Base-by-base conservation (phyloP, 2,329 filamentous ascomycete species). In the Neurospora crassa region DNA sequence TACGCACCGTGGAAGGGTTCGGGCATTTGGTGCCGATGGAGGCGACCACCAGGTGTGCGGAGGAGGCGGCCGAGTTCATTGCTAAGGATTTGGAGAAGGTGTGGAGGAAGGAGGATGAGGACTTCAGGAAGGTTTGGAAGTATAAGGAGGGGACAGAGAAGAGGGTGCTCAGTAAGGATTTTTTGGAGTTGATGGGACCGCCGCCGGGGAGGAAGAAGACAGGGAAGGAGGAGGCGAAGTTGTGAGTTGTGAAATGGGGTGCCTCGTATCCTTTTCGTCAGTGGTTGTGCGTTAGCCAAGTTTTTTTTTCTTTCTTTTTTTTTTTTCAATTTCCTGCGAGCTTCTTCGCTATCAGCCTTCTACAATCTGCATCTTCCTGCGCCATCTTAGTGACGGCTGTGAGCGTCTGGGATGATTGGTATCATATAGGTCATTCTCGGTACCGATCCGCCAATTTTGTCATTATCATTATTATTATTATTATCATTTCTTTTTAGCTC, bases 11-110 rank as follows among this genome's bases (percentile, higher is more conserved):
- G 8, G 81, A 90, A 40, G 86, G 86, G 0, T 84, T 86, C 6
- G 93, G 94, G 0, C 95, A 98, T 80, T 80, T 97, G 59, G 88
- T 97, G 40, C 91, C 94, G 0, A 92, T 97, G 88, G 94, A 97
- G 80, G 86, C 87, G 47, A 91, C 92, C 0, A 82, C 77, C 2
- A 84, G 88, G 76, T 91, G 90, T 73, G 94, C 93, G 1, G 83
- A 86, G 71, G 80, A 86, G 20, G 85, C 87, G 0, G 86, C 85
- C 0, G 77, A 79, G 37, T 92, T 89, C 84, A 79, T 92, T 70
- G 83, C 79, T 0, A 76, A 77, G n/a, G 88, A 91, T 78, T 74
- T 92, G 74, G 78, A 81, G 59, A 63, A 63, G 53, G 79, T 83
- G 40, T 92, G 89, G 88, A 81, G 83, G 73, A 79, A 77, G 2